These are phyloP conservation scores for Lentinula guzmanii DNA, from an alignment of 768 basidiomycete species.

Conservation along the genomic window DNA sequence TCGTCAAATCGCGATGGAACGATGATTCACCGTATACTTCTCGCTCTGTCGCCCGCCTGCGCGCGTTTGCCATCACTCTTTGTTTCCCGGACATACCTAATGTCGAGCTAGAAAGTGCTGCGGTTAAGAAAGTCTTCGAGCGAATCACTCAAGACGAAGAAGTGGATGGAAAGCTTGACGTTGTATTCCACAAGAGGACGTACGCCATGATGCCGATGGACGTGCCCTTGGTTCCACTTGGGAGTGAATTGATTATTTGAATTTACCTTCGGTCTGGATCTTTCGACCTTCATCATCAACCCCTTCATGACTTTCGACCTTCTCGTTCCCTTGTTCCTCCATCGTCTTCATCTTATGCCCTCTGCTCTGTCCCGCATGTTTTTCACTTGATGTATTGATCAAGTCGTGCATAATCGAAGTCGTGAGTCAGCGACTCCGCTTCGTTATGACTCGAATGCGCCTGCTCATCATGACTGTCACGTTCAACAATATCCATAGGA, in stretches of 20 bases:
- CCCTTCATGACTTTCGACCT: not conserved
- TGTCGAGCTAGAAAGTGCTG: not conserved
- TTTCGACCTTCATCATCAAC: not conserved
- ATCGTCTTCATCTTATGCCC: not conserved
- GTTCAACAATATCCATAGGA: not conserved
- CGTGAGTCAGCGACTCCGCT: not conserved
- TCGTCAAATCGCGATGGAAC: not conserved
- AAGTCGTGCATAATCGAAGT: not conserved
- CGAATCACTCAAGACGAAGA: not conserved
- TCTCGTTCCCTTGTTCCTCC: not conserved
- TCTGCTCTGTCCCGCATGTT: not conserved
- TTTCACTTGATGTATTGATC: not conserved
- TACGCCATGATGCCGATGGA: conserved; percentile 4
- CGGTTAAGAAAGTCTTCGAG: not conserved
- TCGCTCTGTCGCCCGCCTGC: not conserved
- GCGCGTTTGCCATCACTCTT: not conserved
- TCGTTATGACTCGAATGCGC: not conserved
- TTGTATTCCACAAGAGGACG: not conserved
- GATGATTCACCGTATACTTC: not conserved
- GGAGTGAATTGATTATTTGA: not conserved
- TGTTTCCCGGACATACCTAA: conserved; percentile 2
- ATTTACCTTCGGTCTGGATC: not conserved
- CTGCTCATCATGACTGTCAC: not conserved
- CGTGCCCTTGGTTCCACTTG: not conserved
- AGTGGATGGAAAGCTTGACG: not conserved